A percentile compares a stretch with the other conserved stretches of the same genome.
Conservation (phyloP, 2,329 filamentous ascomycete species). For the Ceratocystis harringtonii region DNA sequence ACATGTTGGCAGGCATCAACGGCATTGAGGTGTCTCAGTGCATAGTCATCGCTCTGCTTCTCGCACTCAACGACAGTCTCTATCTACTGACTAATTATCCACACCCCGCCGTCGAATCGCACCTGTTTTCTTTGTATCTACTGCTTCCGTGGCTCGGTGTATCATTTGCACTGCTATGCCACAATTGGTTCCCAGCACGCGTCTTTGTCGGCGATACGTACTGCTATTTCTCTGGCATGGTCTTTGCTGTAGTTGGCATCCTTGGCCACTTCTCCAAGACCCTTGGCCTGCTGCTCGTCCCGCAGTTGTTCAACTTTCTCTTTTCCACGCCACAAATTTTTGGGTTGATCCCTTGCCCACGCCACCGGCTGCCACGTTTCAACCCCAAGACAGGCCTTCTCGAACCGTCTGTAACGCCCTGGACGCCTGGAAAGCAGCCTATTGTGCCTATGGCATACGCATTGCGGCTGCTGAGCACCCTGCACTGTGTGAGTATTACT, state of each 20-base stretch:
- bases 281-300: conserved; percentile 73
- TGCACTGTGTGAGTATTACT: conserved; percentile 54
- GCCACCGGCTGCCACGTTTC: conserved; percentile 81
- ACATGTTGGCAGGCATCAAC: conserved; percentile 98
- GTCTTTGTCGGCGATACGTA: conserved; percentile 98
- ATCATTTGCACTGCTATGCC: conserved; percentile 66
- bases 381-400: conserved; percentile 71
- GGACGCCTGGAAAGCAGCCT: conserved; percentile 53
- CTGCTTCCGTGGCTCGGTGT: conserved; percentile 89
- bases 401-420: conserved; percentile 73
- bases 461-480: conserved; percentile 51
- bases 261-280: conserved; percentile 98
- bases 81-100: conserved; percentile 75
- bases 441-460: conserved; percentile 43
- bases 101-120: conserved; percentile 87
- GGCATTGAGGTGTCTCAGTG: conserved; percentile 94
- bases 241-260: conserved; percentile 93
- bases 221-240: conserved; percentile 99
- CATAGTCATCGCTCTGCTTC: conserved; percentile 69
- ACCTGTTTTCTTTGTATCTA: conserved; percentile 90
- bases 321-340: conserved; percentile 91
- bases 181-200: conserved; percentile 91
- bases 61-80: conserved; percentile 73
- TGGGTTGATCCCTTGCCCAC: conserved; percentile 75
- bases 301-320: conserved; percentile 91